These are phyloP conservation scores for Penicillium longicatenatum DNA, from an alignment of 495 filamentous ascomycete genomes.

Conservation along the genomic window DNA sequence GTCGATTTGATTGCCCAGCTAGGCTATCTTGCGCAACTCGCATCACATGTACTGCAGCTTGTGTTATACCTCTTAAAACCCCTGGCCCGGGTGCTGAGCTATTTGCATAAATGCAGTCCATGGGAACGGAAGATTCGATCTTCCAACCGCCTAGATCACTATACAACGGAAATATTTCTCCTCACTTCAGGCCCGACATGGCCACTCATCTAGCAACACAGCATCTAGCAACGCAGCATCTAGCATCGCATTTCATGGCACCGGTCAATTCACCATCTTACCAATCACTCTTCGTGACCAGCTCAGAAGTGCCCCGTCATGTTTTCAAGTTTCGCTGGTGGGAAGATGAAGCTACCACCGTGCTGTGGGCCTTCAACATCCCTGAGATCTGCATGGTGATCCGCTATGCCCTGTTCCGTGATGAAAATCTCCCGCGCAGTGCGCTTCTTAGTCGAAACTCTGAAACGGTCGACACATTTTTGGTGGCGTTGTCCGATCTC, in stretches of 20 bases:
- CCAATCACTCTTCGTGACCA: constrained; percentile 34
- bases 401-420: constrained; percentile 39
- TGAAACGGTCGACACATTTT: constrained; percentile 36
- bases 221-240: background rate
- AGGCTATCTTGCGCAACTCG: too few relatives aligned
- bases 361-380: constrained; percentile 47
- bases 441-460: constrained; percentile 36
- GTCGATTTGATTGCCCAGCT: background rate
- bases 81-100: constrained; percentile 9
- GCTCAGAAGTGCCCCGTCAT: constrained; percentile 37
- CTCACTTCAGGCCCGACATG: background rate
- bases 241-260: background rate
- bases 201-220: background rate
- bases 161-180: background rate
- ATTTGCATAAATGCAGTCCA: constrained; percentile 24
- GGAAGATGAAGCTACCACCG: constrained; percentile 44
- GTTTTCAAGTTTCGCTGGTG: constrained; percentile 40
- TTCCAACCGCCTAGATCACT: constrained; percentile 15
- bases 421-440: constrained; percentile 37
- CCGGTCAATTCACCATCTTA: constrained; percentile 25
- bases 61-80: constrained; percentile 9
- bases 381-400: constrained; percentile 41
- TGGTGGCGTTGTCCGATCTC: constrained; percentile 29
- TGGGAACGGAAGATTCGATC: constrained; percentile 10
- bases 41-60: constrained; percentile 2